phyloP scores from a whole-genome alignment of 768 basidiomycete genomes.

The Hygrocybe punicea region DNA sequence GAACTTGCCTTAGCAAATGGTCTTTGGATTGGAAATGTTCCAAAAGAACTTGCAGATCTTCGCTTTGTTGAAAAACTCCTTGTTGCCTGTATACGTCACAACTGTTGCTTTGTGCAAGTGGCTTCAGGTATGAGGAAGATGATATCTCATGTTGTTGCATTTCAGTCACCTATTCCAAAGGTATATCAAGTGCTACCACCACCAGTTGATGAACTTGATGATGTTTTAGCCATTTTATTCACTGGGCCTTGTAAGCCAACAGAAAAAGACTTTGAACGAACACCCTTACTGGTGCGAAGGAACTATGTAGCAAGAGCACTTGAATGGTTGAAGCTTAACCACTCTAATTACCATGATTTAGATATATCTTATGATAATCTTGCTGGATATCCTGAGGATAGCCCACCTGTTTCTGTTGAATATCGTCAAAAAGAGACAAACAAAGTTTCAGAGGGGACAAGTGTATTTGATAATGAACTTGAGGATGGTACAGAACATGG shows the following conservation, averaged over 20 bases:
- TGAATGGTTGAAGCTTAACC: slow-evolving; percentile 35
- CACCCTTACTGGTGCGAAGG: slow-evolving; percentile 31
- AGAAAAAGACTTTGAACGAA: slow-evolving; percentile 22
- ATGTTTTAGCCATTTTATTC: slow-evolving; percentile 33
- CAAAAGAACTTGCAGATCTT: slow-evolving; percentile 19
- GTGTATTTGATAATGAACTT: slow-evolving; percentile 8
- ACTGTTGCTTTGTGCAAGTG: slow-evolving; percentile 27
- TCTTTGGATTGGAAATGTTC: slow-evolving; percentile 34
- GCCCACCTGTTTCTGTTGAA: slow-evolving; percentile 21
- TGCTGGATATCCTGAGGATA: slow-evolving; percentile 10
- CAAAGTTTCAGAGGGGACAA: slow-evolving; percentile 8
- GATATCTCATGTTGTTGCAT: slow-evolving; percentile 18
- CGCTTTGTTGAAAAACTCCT: slow-evolving; percentile 27
- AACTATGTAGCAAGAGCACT: slow-evolving; percentile 25
- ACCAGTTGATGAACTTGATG: slow-evolving; percentile 28
- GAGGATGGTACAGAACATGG: slow-evolving; percentile 25
- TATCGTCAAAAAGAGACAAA: slow-evolving; percentile 11
- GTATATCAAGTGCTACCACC: slow-evolving; percentile 34
- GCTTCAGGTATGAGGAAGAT: slow-evolving; percentile 16
- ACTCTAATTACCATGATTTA: slow-evolving; percentile 30
- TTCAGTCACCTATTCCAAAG: slow-evolving; percentile 28
- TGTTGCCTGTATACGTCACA: slow-evolving; percentile 21
- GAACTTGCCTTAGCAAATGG: slow-evolving; percentile 26
- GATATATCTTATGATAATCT: slow-evolving; percentile 25
- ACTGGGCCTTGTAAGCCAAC: slow-evolving; percentile 26